Base-by-base conservation (phyloP, 108 stramenopile species). In the Discostella stelligeroides region DNA sequence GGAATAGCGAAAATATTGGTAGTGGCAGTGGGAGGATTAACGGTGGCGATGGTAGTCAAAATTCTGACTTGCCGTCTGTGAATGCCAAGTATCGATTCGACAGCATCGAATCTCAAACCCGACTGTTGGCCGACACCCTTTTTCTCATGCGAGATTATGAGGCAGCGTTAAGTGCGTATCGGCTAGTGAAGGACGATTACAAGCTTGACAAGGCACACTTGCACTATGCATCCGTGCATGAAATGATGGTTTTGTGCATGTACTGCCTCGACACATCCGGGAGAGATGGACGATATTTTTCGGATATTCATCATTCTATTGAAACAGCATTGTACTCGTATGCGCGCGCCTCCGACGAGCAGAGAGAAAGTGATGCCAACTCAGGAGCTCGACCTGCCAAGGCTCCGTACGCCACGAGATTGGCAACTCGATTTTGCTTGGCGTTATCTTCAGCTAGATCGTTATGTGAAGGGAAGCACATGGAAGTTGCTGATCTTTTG, bases 111-210 rank as follows among this genome's bases (percentile, higher is more conserved):
- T 87, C 84, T 66, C 94, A 95, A 79, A 84, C 87, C n/a, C 81
- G 89, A 62, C 69, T 95, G 11, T 51, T 95, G 68, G 94, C 94
- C 4, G 94, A 95, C 75, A 88, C 94, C 4, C 84, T 95, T 13
- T 95, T 95, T 67, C 60, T 95, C 42, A 82, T 95, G 65, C 50
- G 85, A 47, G 95, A 95, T 80, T 92, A 89, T 30, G 91, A 92
- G 14, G 80, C 80, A 1, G 92, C 95, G 4, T 60, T 91, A 29
- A 40, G 78, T 7, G 85, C 74, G 21, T 95, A 95, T 68, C 75
- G 87, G 48, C 66, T 95, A 49, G 88, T 92, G 30, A 85, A 85
- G 18, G 95, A 95, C 71, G 95, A 95, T 76, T 95, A 87, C 83
- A 95, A 92, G 66, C 68, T 83, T 14, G 91, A 95, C 79, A 84